phyloP scores from a whole-genome alignment of 179 eudicot genomes.

The Beta corolliflora region DNA sequence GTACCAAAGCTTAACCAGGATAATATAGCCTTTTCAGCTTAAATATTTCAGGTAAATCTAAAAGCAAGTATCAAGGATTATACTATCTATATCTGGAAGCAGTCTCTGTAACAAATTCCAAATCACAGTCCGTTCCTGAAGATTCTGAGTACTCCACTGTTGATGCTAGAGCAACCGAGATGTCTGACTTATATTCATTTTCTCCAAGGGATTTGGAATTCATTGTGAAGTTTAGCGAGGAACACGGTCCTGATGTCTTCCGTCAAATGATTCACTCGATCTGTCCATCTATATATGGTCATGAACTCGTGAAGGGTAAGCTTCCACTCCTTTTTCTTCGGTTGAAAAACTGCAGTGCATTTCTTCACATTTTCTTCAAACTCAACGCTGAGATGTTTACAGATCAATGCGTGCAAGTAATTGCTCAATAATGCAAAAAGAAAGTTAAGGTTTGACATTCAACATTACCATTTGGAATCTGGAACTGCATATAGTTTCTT shows the following conservation, averaged over 20 bases:
- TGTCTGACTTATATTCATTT: conserved; percentile 81
- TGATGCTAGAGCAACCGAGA: conserved; percentile 63
- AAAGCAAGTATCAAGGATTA: conserved; percentile 85
- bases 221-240: conserved; percentile 72
- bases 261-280: conserved; percentile 88
- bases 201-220: conserved; percentile 89
- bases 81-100: conserved; percentile 94
- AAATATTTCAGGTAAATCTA: conserved; percentile 77
- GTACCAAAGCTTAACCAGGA: not conserved
- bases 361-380: not conserved
- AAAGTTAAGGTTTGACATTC: not conserved
- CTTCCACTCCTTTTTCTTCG: not conserved
- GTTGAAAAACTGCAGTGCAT: not conserved
- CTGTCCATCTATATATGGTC: conserved; percentile 97
- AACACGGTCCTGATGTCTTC: conserved; percentile 76
- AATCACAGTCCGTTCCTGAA: conserved; percentile 62
- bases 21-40: conserved; percentile 16
- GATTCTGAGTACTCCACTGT: conserved; percentile 45
- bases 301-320: conserved; percentile 94
- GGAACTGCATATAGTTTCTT: conserved; percentile 1
- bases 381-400: not conserved
- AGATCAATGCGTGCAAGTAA: not conserved
- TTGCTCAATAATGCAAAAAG: not conserved
- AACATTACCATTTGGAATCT: conserved; percentile 5
- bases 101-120: conserved; percentile 78